These are phyloP conservation scores for Ophiostoma triangulosporum DNA, from an alignment of 2,329 filamentous ascomycete genomes.

Conservation along the genomic window DNA sequence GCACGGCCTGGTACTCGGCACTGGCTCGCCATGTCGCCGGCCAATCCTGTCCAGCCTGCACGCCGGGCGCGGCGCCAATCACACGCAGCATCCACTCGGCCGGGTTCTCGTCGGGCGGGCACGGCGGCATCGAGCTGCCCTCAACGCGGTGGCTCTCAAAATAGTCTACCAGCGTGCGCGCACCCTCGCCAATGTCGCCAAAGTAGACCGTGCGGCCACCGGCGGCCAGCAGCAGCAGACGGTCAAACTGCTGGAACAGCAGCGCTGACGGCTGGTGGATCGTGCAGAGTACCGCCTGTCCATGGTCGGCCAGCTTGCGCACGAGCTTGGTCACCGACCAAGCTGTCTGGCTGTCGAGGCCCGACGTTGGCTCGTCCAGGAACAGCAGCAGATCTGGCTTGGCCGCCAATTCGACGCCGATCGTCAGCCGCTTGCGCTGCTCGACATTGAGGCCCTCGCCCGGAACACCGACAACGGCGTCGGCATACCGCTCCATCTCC, in stretches of 20 bases:
- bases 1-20: constrained; percentile 55
- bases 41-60: constrained; percentile 47
- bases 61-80: constrained; percentile 50
- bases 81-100: constrained; percentile 67
- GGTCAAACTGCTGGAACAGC: constrained; percentile 24
- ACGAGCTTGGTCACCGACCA: constrained; percentile 52
- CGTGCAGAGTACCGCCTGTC: constrained; percentile 19
- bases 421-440: constrained; percentile 61
- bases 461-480: constrained; percentile 80
- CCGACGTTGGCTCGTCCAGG: constrained; percentile 47
- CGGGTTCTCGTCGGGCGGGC: constrained; percentile 58
- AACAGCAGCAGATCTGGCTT: constrained; percentile 58
- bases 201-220: constrained; percentile 74
- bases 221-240: constrained; percentile 59
- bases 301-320: constrained; percentile 38
- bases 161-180: constrained; percentile 34
- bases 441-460: constrained; percentile 71
- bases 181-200: constrained; percentile 56
- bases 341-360: constrained; percentile 49
- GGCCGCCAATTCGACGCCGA: constrained; percentile 89
- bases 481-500: constrained; percentile 81
- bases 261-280: constrained; percentile 14
- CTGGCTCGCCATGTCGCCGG: constrained; percentile 29
- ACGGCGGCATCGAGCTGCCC: constrained; percentile 21
- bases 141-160: constrained; percentile 58